phyloP scores from a whole-genome alignment of 257 asterid species.

The Jacaranda mimosifolia region DNA sequence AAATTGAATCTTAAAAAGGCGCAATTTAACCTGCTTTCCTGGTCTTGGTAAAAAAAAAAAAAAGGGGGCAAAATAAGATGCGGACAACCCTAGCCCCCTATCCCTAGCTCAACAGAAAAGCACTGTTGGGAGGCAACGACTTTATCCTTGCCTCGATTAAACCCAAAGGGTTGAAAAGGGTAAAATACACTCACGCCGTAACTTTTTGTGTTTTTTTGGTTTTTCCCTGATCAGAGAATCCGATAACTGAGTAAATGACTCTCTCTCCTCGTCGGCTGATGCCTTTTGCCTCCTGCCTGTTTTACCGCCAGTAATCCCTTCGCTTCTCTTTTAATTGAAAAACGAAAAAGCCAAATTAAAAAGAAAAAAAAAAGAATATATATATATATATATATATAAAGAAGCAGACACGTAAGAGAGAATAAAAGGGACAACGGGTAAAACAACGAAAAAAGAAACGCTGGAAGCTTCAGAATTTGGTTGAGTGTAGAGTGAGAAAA shows the following conservation, averaged over 20 bases:
- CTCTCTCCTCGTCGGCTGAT: constrained; percentile 27
- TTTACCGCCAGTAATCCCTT: constrained; percentile 23
- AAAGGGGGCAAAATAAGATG: constrained; percentile 8
- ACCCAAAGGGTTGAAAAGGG: constrained; percentile 11
- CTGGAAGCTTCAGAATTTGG: constrained; percentile 61
- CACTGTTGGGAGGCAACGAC: neutral
- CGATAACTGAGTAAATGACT: neutral
- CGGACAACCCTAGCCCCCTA: neutral
- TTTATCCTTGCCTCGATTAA: constrained; percentile 25
- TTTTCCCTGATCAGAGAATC: neutral
- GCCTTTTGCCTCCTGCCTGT: constrained; percentile 14
- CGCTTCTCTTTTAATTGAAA: constrained; percentile 2
- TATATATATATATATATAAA: neutral
- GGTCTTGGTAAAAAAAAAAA: neutral
- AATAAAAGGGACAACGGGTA: constrained; percentile 21
- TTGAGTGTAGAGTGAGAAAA: constrained; percentile 47
- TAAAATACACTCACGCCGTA: constrained; percentile 28
- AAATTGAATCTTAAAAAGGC: too few relatives aligned
- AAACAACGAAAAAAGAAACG: constrained; percentile 37
- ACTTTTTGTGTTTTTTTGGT: too few relatives aligned
- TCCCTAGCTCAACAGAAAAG: constrained; percentile 23
- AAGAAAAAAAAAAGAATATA: neutral
- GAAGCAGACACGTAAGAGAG: constrained; percentile 43
- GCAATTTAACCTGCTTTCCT: neutral
- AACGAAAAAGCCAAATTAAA: neutral